A percentile compares a stretch with the other conserved stretches of the same genome.
Evolutionary conservation across 768 basidiomycete genomes (phyloP).

Genomic region (Galerina sulciceps): DNA sequence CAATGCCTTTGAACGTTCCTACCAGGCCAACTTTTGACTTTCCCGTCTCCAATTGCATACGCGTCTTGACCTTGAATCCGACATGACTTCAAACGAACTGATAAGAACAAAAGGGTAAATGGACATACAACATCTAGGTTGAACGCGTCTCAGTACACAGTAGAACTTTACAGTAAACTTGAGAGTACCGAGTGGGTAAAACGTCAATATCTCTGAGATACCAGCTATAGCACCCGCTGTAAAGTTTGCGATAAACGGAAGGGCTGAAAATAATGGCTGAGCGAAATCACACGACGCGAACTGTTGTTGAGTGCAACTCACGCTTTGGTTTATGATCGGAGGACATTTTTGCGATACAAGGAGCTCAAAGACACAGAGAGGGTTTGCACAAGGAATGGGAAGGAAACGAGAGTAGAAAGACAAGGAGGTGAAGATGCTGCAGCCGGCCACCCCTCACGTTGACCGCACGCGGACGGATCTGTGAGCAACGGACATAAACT

Average conservation of each 20-base stretch:
- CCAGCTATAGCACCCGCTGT: conserved; percentile 96
- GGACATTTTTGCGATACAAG: conserved; percentile 19
- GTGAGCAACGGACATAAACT: conserved; percentile 6
- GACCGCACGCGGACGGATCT: conserved; percentile 18
- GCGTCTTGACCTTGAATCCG: conserved; percentile 85
- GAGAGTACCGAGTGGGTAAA: conserved; percentile 84
- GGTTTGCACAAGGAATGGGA: background rate
- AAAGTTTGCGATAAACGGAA: conserved; percentile 90
- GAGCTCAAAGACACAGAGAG: background rate
- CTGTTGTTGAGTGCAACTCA: conserved; percentile 10
- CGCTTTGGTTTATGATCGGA: conserved; percentile 36
- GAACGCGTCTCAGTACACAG: background rate
- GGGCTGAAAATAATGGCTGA: conserved; percentile 46
- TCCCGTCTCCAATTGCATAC: conserved; percentile 95
- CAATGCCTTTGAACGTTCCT: conserved; percentile 80
- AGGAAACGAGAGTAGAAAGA: conserved; percentile 1
- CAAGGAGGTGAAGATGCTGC: background rate
- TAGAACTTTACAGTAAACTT: background rate
- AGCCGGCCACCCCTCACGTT: no score
- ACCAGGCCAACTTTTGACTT: conserved; percentile 77
- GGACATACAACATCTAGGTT: conserved; percentile 80
- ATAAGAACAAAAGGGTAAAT: background rate
- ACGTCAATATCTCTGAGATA: conserved; percentile 80
- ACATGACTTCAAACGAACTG: background rate
- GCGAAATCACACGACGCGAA: conserved; percentile 2